Base-by-base conservation (phyloP, 768 basidiomycete species). In the Suillus paluster region DNA sequence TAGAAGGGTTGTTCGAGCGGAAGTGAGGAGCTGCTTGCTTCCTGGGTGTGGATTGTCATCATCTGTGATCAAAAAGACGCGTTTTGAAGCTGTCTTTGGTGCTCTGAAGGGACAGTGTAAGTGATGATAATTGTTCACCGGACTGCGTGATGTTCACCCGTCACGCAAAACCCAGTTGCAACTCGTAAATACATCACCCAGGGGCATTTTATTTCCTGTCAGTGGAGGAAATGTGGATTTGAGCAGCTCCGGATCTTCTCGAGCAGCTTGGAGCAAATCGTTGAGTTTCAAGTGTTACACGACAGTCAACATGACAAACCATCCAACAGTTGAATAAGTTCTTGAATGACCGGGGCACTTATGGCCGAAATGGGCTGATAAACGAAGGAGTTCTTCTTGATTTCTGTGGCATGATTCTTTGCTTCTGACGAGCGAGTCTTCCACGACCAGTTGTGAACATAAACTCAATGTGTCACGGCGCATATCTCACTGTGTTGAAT, bases 51-150 rank as follows among this genome's bases (percentile, higher is more conserved):
- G 76, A 60, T 82, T 63, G 62, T 75, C 74, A 19, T 77, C 88
- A 70, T 99, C 91, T 0, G 97, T 99, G 46, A 99, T 91, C 42
- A 97, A 78, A 72, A 98, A 98, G 1, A 99, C 84, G 6, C 95
- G 88, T 71, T 97, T 96, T n/a, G 90, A 88, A 3, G 94, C 93
- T 0, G 88, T 93, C 70, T 95, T 94, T 23, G 89, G 88, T 9
- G 92, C 91, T 12, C 93, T 95, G 63, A 33, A 42, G 54, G 56
- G 58, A 45, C 23, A 23, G 5, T 23, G 38, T 30, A 53, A 62
- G 54, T 53, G 10, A 38, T 38, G 0, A 7, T 25, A 39, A 66
- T 62, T 45, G 23, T 42, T 57, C 44, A 41, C 30, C 57, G 34
- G 44, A 49, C 50, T 44, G 42, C 21, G 27, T 30, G 52, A 53